Conservation (phyloP, 768 basidiomycete species). For the Trametes meyenii region DNA sequence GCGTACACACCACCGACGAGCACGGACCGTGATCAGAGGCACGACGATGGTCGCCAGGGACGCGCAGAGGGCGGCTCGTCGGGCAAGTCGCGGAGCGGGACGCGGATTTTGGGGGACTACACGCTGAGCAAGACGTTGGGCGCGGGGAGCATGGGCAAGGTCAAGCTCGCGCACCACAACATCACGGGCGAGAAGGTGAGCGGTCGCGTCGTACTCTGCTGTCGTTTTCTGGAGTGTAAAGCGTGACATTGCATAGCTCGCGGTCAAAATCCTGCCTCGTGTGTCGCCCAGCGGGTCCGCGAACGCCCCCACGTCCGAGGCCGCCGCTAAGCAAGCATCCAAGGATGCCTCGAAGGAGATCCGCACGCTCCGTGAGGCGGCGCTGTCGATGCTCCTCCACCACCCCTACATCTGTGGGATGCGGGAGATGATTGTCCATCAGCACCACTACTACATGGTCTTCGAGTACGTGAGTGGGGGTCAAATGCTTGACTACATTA, state of each 20-base stretch:
- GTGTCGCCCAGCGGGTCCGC: constrained; percentile 64
- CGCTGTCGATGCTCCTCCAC: constrained; percentile 91
- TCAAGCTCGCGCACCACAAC: constrained; percentile 92
- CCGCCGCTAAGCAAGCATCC: constrained; percentile 74
- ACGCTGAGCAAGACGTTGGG: constrained; percentile 96
- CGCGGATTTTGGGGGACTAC: constrained; percentile 87
- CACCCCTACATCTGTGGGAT: constrained; percentile 99
- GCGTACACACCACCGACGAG: constrained; percentile 35
- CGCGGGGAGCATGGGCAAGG: constrained; percentile 98
- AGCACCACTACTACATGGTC: constrained; percentile 99
- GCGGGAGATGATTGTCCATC: constrained; percentile 98
- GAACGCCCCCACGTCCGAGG: constrained; percentile 52
- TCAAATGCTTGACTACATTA: constrained; percentile 99
- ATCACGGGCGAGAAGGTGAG: constrained; percentile 88
- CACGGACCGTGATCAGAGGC: constrained; percentile 32
- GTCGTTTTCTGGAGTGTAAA: constrained; percentile 2
- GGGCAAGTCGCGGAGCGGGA: constrained; percentile 36
- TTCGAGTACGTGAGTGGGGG: constrained; percentile 99
- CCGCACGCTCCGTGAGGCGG: constrained; percentile 93
- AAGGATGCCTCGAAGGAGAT: constrained; percentile 97
- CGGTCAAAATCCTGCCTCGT: constrained; percentile 98
- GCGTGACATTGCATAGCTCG: constrained; percentile 58
- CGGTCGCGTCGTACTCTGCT: neutral
- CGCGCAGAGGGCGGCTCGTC: constrained; percentile 28
- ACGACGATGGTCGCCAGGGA: constrained; percentile 21